phyloP scores from a whole-genome alignment of 495 filamentous ascomycete genomes.

The Neurospora hispaniola region DNA sequence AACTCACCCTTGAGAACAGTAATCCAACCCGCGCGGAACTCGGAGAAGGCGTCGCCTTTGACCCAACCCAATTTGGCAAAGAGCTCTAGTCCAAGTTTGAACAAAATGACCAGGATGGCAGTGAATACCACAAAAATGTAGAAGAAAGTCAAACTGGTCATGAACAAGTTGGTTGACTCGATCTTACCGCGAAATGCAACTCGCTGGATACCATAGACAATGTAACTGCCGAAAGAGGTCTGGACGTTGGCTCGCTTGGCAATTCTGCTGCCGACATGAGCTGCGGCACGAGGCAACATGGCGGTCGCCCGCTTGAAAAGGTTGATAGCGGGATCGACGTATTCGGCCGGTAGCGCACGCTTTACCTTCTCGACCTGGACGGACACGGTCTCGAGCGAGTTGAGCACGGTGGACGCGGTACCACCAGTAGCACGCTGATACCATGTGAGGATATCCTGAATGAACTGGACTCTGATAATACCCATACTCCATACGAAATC shows the following conservation, averaged over 20 bases:
- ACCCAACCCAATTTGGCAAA: slow-evolving; percentile 62
- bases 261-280: slow-evolving; percentile 26
- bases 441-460: slow-evolving; percentile 86
- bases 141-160: slow-evolving; percentile 88
- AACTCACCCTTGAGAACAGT: slow-evolving; percentile 23
- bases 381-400: slow-evolving; percentile 61
- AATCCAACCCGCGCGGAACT: slow-evolving; percentile 84
- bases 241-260: slow-evolving; percentile 37
- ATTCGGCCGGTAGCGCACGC: slow-evolving; percentile 34
- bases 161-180: slow-evolving; percentile 86
- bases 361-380: slow-evolving; percentile 68
- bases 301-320: slow-evolving; percentile 37
- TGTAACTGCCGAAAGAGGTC: slow-evolving; percentile 42
- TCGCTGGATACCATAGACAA: slow-evolving; percentile 79
- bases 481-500: slow-evolving; percentile 99
- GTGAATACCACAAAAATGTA: slow-evolving; percentile 67
- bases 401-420: slow-evolving; percentile 69
- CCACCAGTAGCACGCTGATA: slow-evolving; percentile 93
- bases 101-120: slow-evolving; percentile 59
- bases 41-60: slow-evolving; percentile 78
- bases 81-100: slow-evolving; percentile 71
- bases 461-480: slow-evolving; percentile 78
- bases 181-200: slow-evolving; percentile 80
- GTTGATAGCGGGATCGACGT: slow-evolving; percentile 20
- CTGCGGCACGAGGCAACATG: slow-evolving; percentile 31